Base-by-base conservation (phyloP, 139 green algal genomes). In the Ettlia oleoabundans region DNA sequence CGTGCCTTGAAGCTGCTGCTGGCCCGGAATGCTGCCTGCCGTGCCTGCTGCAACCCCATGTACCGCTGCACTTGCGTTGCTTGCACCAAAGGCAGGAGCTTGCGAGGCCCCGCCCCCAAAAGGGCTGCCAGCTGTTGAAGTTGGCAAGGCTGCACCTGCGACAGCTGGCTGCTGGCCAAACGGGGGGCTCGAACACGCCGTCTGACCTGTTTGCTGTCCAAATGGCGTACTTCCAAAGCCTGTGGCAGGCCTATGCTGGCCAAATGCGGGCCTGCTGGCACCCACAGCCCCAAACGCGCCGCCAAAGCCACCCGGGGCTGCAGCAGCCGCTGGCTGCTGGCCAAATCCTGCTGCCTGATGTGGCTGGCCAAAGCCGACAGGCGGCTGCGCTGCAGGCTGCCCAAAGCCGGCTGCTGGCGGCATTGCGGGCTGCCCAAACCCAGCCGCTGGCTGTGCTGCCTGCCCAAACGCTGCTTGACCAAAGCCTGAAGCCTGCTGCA, bases 221-320 rank as follows among this genome's bases (percentile, higher is more conserved):
- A 83, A 83, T 6, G 77, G 78, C 1, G 78, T 78, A 47, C 78
- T 77, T 28, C 77, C 77, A 67, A 83, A 76, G 33, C 53, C 74
- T 2, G 74, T 7, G 28, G 51, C 52, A n/a, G 74, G 52, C 62
- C 73, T 55, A 28, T 72, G 32, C 9, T 86, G 51, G 2, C 78
- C 78, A 58, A 76, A 76, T 4, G 42, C 78, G 1, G 65, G 65
- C 47, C 53, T 77, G 26, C 51, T 69, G 47, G 18, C 63, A 19
- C 3, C 35, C 4, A 38, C 28, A 9, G 52, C 65, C 13, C 78
- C 78, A 69, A 83, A 83, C 0, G 65, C 18, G 26, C 65, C 66
- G 28, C 78, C 78, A 83, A 83, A 83, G n/a, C 81, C 81, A n/a
- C 55, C 68, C 26, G 42, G 18, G 2, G 38, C 70, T 19, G n/a